Evolutionary conservation across 1,139 yeast species (phyloP).

Genomic region (Magnusiomyces paraingens): DNA sequence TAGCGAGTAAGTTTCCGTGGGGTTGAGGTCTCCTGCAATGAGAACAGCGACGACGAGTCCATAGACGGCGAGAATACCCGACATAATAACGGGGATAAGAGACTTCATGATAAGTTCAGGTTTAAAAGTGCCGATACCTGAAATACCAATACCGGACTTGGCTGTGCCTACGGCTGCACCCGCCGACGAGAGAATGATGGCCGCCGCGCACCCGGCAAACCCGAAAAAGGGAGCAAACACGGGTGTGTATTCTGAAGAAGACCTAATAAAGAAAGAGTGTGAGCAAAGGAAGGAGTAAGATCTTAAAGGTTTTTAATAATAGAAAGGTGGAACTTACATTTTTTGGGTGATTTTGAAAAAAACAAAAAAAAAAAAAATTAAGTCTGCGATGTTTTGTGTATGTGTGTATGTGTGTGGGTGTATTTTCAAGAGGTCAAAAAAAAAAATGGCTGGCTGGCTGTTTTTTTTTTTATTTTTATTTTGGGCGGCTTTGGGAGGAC

Average conservation of each 20-base stretch:
- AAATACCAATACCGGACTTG: slow-evolving; percentile 98
- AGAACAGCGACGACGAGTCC: slow-evolving; percentile 96
- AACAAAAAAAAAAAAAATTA: background rate
- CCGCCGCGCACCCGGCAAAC: slow-evolving; percentile 91
- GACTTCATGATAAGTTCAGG: slow-evolving; percentile 33
- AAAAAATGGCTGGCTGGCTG: too few species aligned
- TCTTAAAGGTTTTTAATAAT: background rate
- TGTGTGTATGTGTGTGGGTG: too few species aligned
- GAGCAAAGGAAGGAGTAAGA: too few species aligned
- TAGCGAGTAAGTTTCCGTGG: slow-evolving; percentile 81
- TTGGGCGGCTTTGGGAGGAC: background rate
- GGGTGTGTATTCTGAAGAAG: slow-evolving; percentile 55
- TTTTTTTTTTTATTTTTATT: too few species aligned
- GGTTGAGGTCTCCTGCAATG: slow-evolving; percentile 61
- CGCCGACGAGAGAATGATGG: slow-evolving; percentile 82
- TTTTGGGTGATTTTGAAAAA: background rate
- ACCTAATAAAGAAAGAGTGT: slow-evolving; percentile 8
- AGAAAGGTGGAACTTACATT: background rate
- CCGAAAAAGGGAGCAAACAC: slow-evolving; percentile 93
- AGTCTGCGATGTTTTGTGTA: too few species aligned
- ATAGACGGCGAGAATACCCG: slow-evolving; percentile 98
- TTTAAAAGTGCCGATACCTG: slow-evolving; percentile 47
- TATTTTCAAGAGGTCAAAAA: too few species aligned
- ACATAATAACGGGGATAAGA: slow-evolving; percentile 87
- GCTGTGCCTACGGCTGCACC: slow-evolving; percentile 99